phyloP scores from a whole-genome alignment of 106 monocot species.

The Cymbidium sinense region DNA sequence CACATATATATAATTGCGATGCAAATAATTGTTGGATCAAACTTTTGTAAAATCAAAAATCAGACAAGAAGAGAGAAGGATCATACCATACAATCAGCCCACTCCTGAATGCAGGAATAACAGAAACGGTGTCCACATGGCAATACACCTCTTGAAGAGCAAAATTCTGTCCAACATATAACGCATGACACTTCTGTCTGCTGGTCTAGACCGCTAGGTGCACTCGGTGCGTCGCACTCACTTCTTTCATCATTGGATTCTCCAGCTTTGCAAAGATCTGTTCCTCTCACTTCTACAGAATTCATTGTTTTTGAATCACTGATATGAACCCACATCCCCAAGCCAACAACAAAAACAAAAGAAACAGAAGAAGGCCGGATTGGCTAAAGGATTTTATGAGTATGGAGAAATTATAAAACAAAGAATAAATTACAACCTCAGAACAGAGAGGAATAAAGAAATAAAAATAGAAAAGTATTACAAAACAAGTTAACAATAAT shows the following conservation, averaged over 20 bases:
- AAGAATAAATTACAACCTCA: too few species aligned
- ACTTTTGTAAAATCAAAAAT: neutral
- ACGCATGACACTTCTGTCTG: constrained; percentile 66
- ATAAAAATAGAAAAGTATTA: too few species aligned
- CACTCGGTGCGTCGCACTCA: constrained; percentile 7
- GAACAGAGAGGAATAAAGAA: too few species aligned
- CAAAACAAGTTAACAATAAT: too few species aligned
- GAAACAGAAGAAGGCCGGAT: too few species aligned
- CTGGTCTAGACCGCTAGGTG: constrained; percentile 10
- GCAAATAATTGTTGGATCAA: neutral
- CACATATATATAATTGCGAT: neutral
- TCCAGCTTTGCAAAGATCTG: constrained; percentile 6
- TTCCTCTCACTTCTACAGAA: constrained; percentile 1
- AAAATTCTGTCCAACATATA: constrained; percentile 89
- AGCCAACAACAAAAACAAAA: too few species aligned
- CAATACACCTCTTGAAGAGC: constrained; percentile 70
- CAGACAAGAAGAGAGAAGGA: neutral
- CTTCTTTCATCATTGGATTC: constrained; percentile 15
- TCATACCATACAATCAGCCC: constrained; percentile 74
- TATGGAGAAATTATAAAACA: too few species aligned
- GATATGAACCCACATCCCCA: too few species aligned
- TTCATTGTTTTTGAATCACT: constrained; percentile 7
- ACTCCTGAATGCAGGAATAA: constrained; percentile 76
- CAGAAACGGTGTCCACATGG: constrained; percentile 94
- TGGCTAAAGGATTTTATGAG: too few species aligned